Percentiles rank a stretch among this genome's conserved stretches.
Conservation (phyloP, 345 rosid species). For the Moricandia arvensis region DNA sequence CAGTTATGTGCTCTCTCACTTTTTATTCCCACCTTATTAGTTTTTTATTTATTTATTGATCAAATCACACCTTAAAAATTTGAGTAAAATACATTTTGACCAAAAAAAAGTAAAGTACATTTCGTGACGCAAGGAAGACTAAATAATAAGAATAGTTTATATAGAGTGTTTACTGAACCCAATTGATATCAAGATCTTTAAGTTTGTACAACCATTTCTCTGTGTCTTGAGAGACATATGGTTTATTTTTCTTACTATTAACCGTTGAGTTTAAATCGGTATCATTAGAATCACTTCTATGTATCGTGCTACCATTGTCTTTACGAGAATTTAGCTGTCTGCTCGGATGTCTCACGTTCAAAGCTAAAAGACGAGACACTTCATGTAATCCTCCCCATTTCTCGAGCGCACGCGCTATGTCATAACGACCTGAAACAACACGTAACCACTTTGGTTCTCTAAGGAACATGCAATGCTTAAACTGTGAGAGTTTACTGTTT, state of each 20-base stretch:
- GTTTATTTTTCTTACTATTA: slow-evolving; percentile 33
- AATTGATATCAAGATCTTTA: slow-evolving; percentile 69
- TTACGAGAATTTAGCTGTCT: slow-evolving; percentile 45
- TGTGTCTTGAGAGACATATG: slow-evolving; percentile 67
- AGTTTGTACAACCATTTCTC: slow-evolving; percentile 69
- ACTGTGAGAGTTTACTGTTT: slow-evolving; percentile 1
- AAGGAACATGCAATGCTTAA: neutral
- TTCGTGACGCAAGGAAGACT: neutral
- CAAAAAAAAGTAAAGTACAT: neutral
- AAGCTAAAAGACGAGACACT: slow-evolving; percentile 73
- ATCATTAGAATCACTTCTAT: slow-evolving; percentile 38
- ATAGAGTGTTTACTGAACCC: slow-evolving; percentile 52
- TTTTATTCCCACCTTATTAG: neutral
- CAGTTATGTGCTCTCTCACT: neutral
- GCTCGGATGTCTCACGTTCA: slow-evolving; percentile 75
- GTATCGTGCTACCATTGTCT: slow-evolving; percentile 40
- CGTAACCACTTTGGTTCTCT: neutral
- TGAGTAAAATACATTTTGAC: too few relatives aligned
- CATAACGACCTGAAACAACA: slow-evolving; percentile 66
- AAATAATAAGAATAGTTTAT: neutral
- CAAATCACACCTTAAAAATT: too few relatives aligned
- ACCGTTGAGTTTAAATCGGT: slow-evolving; percentile 32
- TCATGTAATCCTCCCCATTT: slow-evolving; percentile 96
- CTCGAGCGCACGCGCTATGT: slow-evolving; percentile 92
- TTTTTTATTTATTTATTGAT: too few relatives aligned